Conservation (phyloP, 2,329 filamentous ascomycete species). For the Nemania abortiva region DNA sequence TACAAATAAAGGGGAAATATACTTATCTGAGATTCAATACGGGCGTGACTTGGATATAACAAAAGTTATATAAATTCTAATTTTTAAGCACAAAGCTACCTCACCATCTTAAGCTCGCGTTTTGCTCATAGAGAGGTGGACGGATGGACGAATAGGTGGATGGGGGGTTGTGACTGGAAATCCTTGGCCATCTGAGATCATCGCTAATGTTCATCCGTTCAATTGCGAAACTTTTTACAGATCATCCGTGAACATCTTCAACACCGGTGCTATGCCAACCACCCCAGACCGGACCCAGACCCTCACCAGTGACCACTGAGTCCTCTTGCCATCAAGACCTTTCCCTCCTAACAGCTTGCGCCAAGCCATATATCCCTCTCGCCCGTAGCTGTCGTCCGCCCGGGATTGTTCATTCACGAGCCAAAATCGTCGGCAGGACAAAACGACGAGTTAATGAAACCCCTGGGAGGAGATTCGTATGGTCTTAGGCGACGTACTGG, state of each 20-base stretch:
- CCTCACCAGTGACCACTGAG: neutral
- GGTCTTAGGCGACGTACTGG: slow-evolving; percentile 6
- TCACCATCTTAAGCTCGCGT: neutral
- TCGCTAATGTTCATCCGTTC: slow-evolving; percentile 5
- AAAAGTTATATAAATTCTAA: neutral
- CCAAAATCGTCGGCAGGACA: neutral
- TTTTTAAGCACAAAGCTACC: neutral
- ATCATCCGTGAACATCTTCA: slow-evolving; percentile 14
- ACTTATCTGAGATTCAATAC: no score
- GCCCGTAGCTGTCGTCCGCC: neutral
- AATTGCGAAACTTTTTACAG: slow-evolving; percentile 16
- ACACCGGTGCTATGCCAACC: slow-evolving; percentile 26
- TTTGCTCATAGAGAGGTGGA: neutral
- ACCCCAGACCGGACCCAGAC: slow-evolving; percentile 1
- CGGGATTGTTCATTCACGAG: neutral
- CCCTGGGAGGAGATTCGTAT: neutral
- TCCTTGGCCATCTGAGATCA: neutral
- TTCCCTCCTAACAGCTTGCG: neutral
- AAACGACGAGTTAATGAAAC: slow-evolving; percentile 6
- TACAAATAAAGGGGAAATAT: no score
- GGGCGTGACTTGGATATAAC: neutral
- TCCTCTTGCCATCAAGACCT: neutral
- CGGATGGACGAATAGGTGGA: no score
- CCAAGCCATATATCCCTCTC: neutral
- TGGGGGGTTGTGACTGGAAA: neutral